Conservation (phyloP, 2,329 filamentous ascomycete genomes). For the Aspergillus pseudoglaucus region DNA sequence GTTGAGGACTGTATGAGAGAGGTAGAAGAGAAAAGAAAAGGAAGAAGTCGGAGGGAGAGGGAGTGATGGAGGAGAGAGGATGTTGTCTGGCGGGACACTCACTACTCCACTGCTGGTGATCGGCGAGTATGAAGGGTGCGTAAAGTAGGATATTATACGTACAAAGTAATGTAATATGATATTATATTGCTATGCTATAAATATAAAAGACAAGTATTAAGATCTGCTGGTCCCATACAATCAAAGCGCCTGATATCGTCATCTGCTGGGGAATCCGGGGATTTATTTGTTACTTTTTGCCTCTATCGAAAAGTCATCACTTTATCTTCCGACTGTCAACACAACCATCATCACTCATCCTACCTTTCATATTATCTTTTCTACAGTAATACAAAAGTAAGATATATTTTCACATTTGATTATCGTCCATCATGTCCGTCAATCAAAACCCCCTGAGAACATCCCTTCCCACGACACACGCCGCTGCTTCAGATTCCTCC, state of each 20-base stretch:
- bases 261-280: no score
- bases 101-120: constrained; percentile 26
- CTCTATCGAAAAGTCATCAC: no score
- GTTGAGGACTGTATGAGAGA: not conserved
- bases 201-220: no score
- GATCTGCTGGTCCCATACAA: no score
- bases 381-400: no score
- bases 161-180: not conserved
- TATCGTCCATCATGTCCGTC: constrained; percentile 11
- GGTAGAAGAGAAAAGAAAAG: not conserved
- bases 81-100: constrained; percentile 27
- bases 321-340: not conserved
- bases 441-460: constrained; percentile 49
- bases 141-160: not conserved
- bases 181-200: no score
- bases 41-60: constrained; percentile 5
- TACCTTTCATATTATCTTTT: no score
- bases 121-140: constrained; percentile 14
- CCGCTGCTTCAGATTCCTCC: constrained; percentile 37
- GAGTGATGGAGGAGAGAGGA: constrained; percentile 18
- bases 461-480: constrained; percentile 36
- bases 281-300: no score
- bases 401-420: no score
- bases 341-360: not conserved
- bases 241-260: not conserved